Evolutionary conservation across 2,329 filamentous ascomycete species (phyloP).

Genomic region (Pestalotiopsis sp.): DNA sequence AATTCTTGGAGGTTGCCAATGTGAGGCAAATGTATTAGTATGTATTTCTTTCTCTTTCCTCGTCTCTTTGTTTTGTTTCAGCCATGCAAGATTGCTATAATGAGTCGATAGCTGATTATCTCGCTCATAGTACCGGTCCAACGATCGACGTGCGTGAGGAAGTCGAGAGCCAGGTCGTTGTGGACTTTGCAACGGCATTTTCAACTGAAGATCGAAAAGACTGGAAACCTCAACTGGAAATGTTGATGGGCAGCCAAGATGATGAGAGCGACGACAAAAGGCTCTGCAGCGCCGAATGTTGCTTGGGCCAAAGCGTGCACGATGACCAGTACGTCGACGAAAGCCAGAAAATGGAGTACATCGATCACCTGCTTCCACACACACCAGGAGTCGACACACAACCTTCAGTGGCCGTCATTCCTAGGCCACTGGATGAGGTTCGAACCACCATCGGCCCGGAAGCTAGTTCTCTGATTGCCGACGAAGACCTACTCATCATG

Average conservation of each 20-base stretch:
- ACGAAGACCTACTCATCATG: not conserved
- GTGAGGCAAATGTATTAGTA: not conserved
- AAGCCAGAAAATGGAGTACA: slow-evolving; percentile 14
- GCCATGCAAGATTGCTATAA: too few species aligned
- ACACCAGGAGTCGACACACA: not conserved
- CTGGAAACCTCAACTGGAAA: not conserved
- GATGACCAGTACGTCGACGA: slow-evolving; percentile 20
- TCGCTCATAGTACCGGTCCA: not conserved
- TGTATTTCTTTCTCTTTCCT: not conserved
- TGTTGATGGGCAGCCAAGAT: not conserved
- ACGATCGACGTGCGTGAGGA: not conserved
- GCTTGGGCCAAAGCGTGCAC: slow-evolving; percentile 8
- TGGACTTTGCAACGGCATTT: not conserved
- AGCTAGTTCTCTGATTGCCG: not conserved
- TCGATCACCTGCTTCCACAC: slow-evolving; percentile 15
- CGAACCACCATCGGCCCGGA: too few species aligned
- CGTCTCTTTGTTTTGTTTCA: too few species aligned
- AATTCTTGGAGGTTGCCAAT: not conserved
- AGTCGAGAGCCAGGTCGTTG: not conserved
- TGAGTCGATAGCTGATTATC: too few species aligned
- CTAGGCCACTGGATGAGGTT: not conserved
- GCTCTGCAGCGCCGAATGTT: not conserved
- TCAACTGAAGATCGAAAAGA: not conserved
- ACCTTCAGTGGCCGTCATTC: not conserved
- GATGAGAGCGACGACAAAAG: not conserved